Evolutionary conservation across 345 rosid species (phyloP).

Genomic region (Lenwebbia sp.): DNA sequence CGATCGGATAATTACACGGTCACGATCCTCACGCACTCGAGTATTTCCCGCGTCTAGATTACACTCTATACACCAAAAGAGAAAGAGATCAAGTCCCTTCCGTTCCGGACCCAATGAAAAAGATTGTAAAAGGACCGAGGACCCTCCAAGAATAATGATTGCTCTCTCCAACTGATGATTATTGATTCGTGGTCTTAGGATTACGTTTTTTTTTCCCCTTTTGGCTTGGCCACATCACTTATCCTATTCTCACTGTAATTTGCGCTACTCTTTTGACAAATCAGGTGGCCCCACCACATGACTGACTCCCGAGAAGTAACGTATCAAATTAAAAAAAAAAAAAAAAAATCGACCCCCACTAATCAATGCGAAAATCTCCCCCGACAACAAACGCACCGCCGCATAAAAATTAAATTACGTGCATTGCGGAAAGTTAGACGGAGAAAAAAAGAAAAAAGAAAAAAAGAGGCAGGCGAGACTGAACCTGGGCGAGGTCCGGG

Average conservation of each 20-base stretch:
- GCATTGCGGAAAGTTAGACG: neutral
- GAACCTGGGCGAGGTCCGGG: constrained; percentile 85
- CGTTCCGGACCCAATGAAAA: neutral
- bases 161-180: too few relatives aligned
- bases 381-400: neutral
- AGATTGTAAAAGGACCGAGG: neutral
- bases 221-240: neutral
- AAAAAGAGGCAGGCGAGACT: constrained; percentile 31
- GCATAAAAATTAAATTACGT: neutral
- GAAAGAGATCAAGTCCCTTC: neutral
- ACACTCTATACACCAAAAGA: neutral
- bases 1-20: too few relatives aligned
- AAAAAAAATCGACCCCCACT: neutral
- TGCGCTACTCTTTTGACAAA: neutral
- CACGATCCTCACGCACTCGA: too few relatives aligned
- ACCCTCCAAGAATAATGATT: neutral
- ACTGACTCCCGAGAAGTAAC: neutral
- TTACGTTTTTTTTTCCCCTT: neutral
- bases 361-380: neutral
- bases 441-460: neutral
- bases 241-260: neutral
- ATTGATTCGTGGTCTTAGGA: too few relatives aligned
- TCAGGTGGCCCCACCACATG: neutral
- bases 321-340: neutral
- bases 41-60: too few relatives aligned